A percentile compares a stretch with the other conserved stretches of the same genome.
Evolutionary conservation across 176 grass and related monocot species (phyloP).

Genomic region (Aegilops tauschii): DNA sequence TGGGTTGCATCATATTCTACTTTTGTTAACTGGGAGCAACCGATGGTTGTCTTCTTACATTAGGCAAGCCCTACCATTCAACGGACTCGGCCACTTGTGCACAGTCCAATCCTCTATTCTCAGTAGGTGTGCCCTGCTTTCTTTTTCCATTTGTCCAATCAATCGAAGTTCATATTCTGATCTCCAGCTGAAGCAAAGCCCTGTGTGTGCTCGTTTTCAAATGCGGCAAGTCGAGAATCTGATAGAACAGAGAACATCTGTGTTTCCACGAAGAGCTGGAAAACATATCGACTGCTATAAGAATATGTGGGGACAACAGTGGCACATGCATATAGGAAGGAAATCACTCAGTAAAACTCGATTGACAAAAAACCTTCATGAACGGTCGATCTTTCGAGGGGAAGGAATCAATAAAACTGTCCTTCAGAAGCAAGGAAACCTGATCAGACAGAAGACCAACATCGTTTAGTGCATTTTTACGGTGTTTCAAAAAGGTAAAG

Average conservation of each 20-base stretch:
- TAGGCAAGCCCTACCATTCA: background rate
- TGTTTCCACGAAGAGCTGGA: constrained; percentile 82
- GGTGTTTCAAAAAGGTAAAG: background rate
- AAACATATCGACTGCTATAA: constrained; percentile 21
- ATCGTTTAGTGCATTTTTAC: constrained; percentile 12
- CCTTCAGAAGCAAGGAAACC: constrained; percentile 97
- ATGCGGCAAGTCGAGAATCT: constrained; percentile 62
- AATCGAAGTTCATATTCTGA: constrained; percentile 1
- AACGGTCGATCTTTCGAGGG: constrained; percentile 69
- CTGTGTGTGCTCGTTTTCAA: constrained; percentile 53
- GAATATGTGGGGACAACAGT: background rate
- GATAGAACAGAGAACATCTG: constrained; percentile 83
- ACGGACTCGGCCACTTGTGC: background rate
- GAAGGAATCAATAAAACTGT: constrained; percentile 97
- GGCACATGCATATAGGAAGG: background rate
- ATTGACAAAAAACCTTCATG: constrained; percentile 57
- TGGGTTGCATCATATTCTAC: constrained; percentile 1
- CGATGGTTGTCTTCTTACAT: background rate
- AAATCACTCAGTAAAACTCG: background rate
- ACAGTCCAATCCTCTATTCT: constrained; percentile 8
- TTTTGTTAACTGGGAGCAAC: constrained; percentile 3
- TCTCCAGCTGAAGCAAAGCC: background rate
- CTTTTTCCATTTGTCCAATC: background rate
- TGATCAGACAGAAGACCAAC: constrained; percentile 36
- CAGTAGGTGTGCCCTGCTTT: background rate